Evolutionary conservation across 345 rosid genomes (phyloP).

Genomic region (thale cress (Arabidopsis thaliana)): TAIR10.1 NC_003074.8:997501-998000

Average conservation of each 20-base stretch:
- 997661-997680: background rate
- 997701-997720: constrained; percentile 27
- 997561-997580: background rate
- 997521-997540: too few relatives aligned
- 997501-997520: too few relatives aligned
- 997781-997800: constrained; percentile 2
- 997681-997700: background rate
- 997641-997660: background rate
- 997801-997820: constrained; percentile 20
- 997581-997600: background rate
- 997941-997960: background rate
- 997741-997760: constrained; percentile 25
- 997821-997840: background rate
- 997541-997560: too few relatives aligned
- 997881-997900: background rate
- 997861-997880: constrained; percentile 14
- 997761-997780: constrained; percentile 10
- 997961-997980: constrained; percentile 20
- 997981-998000: background rate
- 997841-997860: constrained; percentile 7
- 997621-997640: too few relatives aligned
- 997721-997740: constrained; percentile 11
- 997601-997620: too few relatives aligned
- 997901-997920: background rate
- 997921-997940: background rate